Evolutionary conservation across 805 yeast species (phyloP).

Genomic region (Saccharomycopsis microspora): DNA sequence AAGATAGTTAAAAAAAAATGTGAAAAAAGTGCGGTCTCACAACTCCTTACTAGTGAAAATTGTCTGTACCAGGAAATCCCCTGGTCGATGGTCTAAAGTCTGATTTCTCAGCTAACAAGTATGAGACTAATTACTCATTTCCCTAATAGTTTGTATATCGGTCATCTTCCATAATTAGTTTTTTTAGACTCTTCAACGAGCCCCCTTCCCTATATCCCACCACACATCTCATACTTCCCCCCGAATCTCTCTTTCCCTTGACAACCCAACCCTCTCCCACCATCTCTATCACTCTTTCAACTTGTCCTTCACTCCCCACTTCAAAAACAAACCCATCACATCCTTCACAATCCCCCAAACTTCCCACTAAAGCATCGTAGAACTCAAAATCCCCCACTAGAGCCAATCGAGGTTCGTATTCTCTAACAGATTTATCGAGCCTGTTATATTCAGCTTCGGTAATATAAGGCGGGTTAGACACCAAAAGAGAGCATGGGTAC

Average conservation of each 20-base stretch:
- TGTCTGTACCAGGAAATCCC: no score
- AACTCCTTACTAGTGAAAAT: no score
- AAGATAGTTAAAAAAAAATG: no score
- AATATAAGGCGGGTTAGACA: conserved; percentile 91
- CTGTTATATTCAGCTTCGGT: conserved; percentile 33
- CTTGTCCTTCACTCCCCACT: conserved; percentile 42
- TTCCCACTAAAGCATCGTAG: conserved; percentile 42
- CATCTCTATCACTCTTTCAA: conserved; percentile 19
- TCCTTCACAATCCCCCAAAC: conserved; percentile 13
- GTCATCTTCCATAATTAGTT: no score
- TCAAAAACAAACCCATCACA: conserved; percentile 66
- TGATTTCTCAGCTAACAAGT: no score
- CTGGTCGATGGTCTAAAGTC: no score
- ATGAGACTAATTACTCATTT: no score
- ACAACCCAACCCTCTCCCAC: conserved; percentile 33
- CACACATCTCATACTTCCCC: conserved; percentile 45
- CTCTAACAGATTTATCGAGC: conserved; percentile 52
- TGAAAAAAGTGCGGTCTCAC: no score
- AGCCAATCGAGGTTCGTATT: conserved; percentile 70
- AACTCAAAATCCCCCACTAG: conserved; percentile 71
- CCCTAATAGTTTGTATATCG: no score
- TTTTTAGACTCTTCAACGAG: not conserved
- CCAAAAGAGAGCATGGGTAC: conserved; percentile 28
- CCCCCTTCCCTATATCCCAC: conserved; percentile 40
- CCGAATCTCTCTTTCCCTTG: conserved; percentile 39